Conservation (phyloP, 1,284 basidiomycete species). For the Apiotrichum domesticum region DNA sequence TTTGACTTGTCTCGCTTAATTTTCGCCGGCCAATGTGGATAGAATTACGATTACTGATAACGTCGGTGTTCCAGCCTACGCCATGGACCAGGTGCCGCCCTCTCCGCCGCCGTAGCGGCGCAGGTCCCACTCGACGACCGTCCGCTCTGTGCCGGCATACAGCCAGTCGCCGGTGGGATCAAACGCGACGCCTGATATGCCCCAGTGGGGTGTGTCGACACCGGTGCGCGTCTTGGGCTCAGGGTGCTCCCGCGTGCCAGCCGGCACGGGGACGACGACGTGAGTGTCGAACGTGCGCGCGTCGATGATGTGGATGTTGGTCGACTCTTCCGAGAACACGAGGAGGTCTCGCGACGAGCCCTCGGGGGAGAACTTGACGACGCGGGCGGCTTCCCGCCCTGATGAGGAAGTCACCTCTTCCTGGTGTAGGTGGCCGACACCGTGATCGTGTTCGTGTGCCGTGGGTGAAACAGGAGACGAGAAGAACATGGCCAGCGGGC, state of each 20-base stretch:
- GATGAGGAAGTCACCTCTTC: constrained; percentile 27
- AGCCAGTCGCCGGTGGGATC: constrained; percentile 45
- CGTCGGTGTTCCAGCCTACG: constrained; percentile 8
- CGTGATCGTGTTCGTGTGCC: constrained; percentile 1
- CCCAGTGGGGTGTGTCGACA: constrained; percentile 18
- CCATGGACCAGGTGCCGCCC: constrained; percentile 38
- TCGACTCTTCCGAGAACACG: constrained; percentile 42
- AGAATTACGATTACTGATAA: too few relatives aligned
- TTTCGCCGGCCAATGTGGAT: too few relatives aligned
- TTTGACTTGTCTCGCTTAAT: too few relatives aligned
- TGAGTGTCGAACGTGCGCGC: constrained; percentile 45
- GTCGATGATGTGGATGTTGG: constrained; percentile 46
- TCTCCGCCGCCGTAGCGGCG: constrained; percentile 31
- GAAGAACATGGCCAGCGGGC: constrained; percentile 42
- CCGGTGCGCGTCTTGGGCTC: not conserved
- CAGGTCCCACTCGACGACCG: constrained; percentile 47
- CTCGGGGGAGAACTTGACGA: constrained; percentile 46
- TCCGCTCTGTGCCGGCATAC: constrained; percentile 44
- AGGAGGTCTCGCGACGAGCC: constrained; percentile 42
- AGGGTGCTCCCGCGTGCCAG: not conserved
- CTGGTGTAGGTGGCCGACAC: constrained; percentile 17
- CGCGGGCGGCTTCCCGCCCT: constrained; percentile 43
- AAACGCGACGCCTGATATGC: constrained; percentile 43
- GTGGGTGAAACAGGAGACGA: constrained; percentile 18
- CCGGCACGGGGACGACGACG: constrained; percentile 40